Evolutionary conservation across 768 basidiomycete species (phyloP), one percentile per base, ranked within the genome.

Genomic region (Tricholoma furcatifolium): DNA sequence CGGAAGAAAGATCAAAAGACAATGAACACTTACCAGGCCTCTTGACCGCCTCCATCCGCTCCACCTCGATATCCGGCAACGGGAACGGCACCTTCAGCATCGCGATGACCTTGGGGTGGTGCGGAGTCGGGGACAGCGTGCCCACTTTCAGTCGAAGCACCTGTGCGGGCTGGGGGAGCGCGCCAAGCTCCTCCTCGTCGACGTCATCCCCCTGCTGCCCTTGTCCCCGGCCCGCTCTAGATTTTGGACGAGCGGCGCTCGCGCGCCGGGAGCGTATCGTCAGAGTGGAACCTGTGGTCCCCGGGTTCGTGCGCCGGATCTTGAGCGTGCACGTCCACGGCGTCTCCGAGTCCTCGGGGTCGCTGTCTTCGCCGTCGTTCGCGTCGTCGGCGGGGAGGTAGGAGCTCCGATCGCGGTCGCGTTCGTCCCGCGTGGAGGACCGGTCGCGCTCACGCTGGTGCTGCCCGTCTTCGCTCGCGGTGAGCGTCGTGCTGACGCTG

Each of bases 321-420:
- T 85, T 82, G 58, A 93, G 75, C n/a, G 83, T 84, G 64, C 95
- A 98, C 42, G 87, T 84, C 94, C 94, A 98, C 0, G 96, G 93
- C 20, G 93, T 94, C 69, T 98, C 95, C 40, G 91, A 92, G 63
- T 98, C 96, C 65, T 98, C 95, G 0, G 94, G 91, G 58, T 98
- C 96, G 54, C 90, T 93, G 41, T 94, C 93, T 14, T 88, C 85
- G 0, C 78, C 91, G 2, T 80, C 78, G 43, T 85, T 83, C 5
- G 55, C 54, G 17, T 52, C 36, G 2, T 27, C 39, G 18, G 17
- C 41, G 11, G n/a, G 27, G 31, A n/a, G 23, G 17, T 50, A 43
- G 12, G 56, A 54, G 15, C 43, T 15, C 43, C 54, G 41, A 9
- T 53, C 55, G 17, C 42, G 40, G 30, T 38, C 32, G 15, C 42